Conservation (phyloP, 495 filamentous ascomycete species). For the Talaromyces ruber region DNA sequence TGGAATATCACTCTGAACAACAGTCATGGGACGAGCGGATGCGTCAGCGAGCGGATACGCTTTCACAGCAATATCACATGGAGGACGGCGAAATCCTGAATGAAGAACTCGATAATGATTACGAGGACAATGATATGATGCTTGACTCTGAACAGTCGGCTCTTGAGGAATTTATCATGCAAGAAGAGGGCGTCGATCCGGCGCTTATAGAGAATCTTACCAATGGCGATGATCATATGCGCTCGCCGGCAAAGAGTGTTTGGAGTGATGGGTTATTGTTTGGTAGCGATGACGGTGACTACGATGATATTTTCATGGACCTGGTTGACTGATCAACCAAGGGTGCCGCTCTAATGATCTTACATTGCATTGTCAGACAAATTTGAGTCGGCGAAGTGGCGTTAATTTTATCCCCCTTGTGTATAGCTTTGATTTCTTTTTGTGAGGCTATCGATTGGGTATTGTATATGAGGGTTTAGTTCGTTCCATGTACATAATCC, state of each 20-base stretch:
- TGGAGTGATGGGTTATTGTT: slow-evolving; percentile 12
- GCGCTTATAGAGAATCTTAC: slow-evolving; percentile 14
- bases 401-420: background rate
- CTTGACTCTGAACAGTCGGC: slow-evolving; percentile 18
- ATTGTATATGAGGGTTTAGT: background rate
- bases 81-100: slow-evolving; percentile 25
- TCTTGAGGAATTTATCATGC: slow-evolving; percentile 24
- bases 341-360: background rate
- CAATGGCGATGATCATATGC: slow-evolving; percentile 21
- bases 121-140: slow-evolving; percentile 13
- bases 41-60: slow-evolving; percentile 21
- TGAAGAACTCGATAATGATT: slow-evolving; percentile 14
- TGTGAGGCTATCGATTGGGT: background rate
- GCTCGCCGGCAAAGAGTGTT: slow-evolving; percentile 23
- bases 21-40: slow-evolving; percentile 41
- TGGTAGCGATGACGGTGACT: slow-evolving; percentile 50
- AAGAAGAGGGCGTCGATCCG: slow-evolving; percentile 25
- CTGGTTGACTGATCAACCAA: slow-evolving; percentile 14
- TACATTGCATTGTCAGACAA: background rate
- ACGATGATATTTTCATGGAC: slow-evolving; percentile 43
- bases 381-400: background rate
- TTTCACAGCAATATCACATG: slow-evolving; percentile 23
- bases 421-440: background rate
- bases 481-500: slow-evolving; percentile 2
- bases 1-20: slow-evolving; percentile 40